Base-by-base conservation (phyloP, 1,284 basidiomycete species). In the Malassezia brasiliensis region DNA sequence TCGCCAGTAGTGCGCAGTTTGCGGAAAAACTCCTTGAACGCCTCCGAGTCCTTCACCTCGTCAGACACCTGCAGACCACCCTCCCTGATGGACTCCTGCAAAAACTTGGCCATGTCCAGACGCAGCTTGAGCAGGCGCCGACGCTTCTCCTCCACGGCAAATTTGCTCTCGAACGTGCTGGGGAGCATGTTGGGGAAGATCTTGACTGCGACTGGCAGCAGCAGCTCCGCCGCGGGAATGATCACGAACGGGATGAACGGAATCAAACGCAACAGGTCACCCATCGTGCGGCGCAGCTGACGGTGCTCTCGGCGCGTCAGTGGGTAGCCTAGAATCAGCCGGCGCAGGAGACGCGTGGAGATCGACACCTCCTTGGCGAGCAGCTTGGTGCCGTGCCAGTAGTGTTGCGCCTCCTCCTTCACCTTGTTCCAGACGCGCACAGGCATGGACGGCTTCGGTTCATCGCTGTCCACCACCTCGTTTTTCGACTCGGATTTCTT, bases 121-220 rank as follows among this genome's bases (percentile, higher is more conserved):
- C 93, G 82, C 20, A 96, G 88, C 66, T 91, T 86, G 47, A 98
- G 83, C 2, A 96, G 80, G 75, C 96, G 96, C 63, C 93, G 84
- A 69, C 94, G 84, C 77, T 99, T 98, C 77, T 98, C 93, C 74
- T 96, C 90, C 30, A 61, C 61, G 10, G 69, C 68, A 50, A 87
- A 94, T 77, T 96, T 93, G 79, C 96, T 91, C 76, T 96, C 90
- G 61, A 99, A 99, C 0, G 93, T 99, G 1, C 88, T 91, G 0
- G 93, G 94, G 5, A 98, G 83, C 90, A 98, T 96, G 77, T 90
- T 96, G 25, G 93, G 93, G 82, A 99, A 99, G 47, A 99, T 78
- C 77, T 93, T 94, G 66, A 99, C 82, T 0, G 90, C 90, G 34
- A 98, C 88, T 2, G 94, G 93, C 1, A 99, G 82, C n/a, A 99